Base-by-base conservation (phyloP, 2,329 filamentous ascomycete genomes). In the Colletotrichum simmondsii region DNA sequence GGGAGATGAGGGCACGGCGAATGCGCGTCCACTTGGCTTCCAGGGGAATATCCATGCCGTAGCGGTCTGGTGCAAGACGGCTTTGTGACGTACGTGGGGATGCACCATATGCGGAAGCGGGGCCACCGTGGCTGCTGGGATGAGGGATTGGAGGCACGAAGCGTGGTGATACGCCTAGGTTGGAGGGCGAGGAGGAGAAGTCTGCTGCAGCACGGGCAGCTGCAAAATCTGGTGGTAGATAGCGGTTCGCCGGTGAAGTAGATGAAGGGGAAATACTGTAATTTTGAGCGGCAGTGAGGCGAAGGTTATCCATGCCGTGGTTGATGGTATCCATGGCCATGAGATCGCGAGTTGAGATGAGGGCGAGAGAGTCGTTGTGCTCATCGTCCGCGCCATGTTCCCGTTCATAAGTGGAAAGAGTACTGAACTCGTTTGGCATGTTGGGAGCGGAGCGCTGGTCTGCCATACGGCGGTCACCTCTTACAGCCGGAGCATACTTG, bases 21-120 rank as follows among this genome's bases (percentile, higher is more conserved):
- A 92, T 89, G 68, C 85, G 87, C 4, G 90, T 92, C 90, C 90
- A 92, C 62, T 86, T 85, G 2, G 89, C 90, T 30, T 91, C 87
- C 2, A 85, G 77, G 0, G 86, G 86, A 2, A 92, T 92, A 14
- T 88, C 85, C 5, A 86, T 84, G 2, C 91, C 91, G 37, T 87
- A 84, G 26, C 86, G 84, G 75, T 92, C 91, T 0, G 91, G 90
- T 0, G 85, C 88, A 3, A 92, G 81, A 3, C 82, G 83, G 49
- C 81, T 77, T 65, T 76, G 52, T 1, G 68, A 77, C 4, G 78
- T 79, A 60, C 78, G 78, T 7, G 74, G 62, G 30, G 69, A 22
- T 59, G 75, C 12, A 66, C 71, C 22, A 53, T 68, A 62, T 32
- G 75, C 66, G 26, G 69, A 74, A 37, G 74, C 76, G 37, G 6